Percentiles rank a stretch among this genome's conserved stretches.
Conservation (phyloP, 495 filamentous ascomycete genomes). For the Aspergillus steynii region DNA sequence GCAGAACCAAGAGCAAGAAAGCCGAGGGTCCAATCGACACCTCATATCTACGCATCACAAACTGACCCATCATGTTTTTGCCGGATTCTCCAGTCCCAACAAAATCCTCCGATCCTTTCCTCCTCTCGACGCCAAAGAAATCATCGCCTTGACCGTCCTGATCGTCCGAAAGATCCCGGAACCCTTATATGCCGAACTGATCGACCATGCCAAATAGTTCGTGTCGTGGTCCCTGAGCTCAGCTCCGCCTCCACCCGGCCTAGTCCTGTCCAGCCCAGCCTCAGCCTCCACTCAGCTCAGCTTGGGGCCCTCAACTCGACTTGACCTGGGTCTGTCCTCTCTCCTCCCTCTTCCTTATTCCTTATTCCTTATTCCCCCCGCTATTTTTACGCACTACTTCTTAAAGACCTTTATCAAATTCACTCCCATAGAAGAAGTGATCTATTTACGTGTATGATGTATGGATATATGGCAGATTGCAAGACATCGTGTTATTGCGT, state of each 20-base stretch:
- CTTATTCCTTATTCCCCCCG: background rate
- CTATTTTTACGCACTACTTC: background rate
- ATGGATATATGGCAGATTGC: background rate
- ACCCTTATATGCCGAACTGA: constrained; percentile 84
- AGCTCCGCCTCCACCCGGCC: background rate
- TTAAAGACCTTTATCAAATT: background rate
- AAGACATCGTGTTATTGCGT: constrained; percentile 3
- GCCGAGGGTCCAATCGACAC: background rate
- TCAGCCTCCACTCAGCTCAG: too few relatives aligned
- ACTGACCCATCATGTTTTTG: constrained; percentile 4
- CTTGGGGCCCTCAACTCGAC: background rate
- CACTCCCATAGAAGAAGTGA: background rate
- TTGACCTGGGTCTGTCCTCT: background rate
- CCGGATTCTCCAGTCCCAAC: constrained; percentile 64
- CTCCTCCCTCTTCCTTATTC: background rate
- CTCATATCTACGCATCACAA: background rate
- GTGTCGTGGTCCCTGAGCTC: background rate
- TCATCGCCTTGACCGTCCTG: constrained; percentile 76
- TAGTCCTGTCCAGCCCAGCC: too few relatives aligned
- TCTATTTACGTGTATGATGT: background rate
- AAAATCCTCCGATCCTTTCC: constrained; percentile 90
- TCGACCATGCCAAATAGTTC: constrained; percentile 75
- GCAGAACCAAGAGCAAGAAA: background rate
- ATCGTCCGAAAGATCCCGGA: constrained; percentile 84
- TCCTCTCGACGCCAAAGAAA: constrained; percentile 73